These are phyloP conservation scores for Thymus mandschuricus DNA, from an alignment of 257 asterid species.

Conservation along the genomic window DNA sequence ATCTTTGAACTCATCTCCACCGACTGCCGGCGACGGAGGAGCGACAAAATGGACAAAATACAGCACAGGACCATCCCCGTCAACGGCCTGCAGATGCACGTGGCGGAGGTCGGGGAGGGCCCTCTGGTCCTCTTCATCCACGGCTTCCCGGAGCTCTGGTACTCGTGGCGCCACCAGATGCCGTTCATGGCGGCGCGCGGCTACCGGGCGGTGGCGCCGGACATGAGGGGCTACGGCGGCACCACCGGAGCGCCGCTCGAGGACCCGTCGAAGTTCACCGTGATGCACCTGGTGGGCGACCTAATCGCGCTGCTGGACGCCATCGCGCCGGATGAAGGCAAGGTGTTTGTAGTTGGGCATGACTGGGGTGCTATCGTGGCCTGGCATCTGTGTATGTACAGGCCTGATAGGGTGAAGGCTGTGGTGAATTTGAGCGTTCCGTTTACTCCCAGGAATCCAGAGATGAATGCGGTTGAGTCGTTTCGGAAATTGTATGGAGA, in stretches of 20 bases:
- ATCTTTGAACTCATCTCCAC: neutral
- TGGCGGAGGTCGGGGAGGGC: slow-evolving; percentile 76
- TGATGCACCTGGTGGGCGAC: slow-evolving; percentile 71
- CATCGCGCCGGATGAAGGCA: slow-evolving; percentile 43
- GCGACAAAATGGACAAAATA: slow-evolving; percentile 53
- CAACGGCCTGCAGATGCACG: slow-evolving; percentile 70
- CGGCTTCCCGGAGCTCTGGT: slow-evolving; percentile 93
- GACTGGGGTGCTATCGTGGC: slow-evolving; percentile 82
- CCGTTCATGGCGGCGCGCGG: slow-evolving; percentile 67
- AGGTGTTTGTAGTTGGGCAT: slow-evolving; percentile 85
- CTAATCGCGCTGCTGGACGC: slow-evolving; percentile 56
- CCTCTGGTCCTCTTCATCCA: slow-evolving; percentile 77
- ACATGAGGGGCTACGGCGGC: slow-evolving; percentile 78
- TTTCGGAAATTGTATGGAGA: slow-evolving; percentile 52
- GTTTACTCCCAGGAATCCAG: slow-evolving; percentile 49
- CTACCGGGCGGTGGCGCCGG: slow-evolving; percentile 72
- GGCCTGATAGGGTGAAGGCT: slow-evolving; percentile 72
- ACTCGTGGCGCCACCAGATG: slow-evolving; percentile 93
- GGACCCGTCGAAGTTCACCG: slow-evolving; percentile 60
- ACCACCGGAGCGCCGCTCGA: slow-evolving; percentile 66
- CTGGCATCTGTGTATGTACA: slow-evolving; percentile 65
- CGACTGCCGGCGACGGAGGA: neutral
- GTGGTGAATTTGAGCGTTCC: slow-evolving; percentile 62
- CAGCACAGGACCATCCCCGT: slow-evolving; percentile 52
- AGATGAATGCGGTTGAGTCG: slow-evolving; percentile 31